These are phyloP conservation scores for Lichtheimia corymbifera DNA, from an alignment of 371 early-diverging fungal genomes.

Conservation along the genomic window DNA sequence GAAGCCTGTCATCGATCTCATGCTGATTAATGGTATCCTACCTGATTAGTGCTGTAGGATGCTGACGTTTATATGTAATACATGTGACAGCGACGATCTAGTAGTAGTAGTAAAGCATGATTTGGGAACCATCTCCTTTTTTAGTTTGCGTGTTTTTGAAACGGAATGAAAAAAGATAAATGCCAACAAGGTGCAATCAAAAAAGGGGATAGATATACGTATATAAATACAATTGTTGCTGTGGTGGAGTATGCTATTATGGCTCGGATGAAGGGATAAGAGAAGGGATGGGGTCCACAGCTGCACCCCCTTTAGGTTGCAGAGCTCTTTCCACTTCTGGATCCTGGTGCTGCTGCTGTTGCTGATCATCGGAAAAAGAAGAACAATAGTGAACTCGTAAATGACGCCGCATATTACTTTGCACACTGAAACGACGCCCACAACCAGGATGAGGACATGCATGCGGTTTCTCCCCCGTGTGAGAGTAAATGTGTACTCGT, in stretches of 20 bases:
- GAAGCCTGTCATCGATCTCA: too few species aligned
- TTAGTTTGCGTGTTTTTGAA: background rate
- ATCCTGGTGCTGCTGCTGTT: slow-evolving; percentile 5
- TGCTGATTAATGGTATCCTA: too few species aligned
- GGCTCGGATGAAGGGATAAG: background rate
- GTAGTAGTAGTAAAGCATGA: too few species aligned
- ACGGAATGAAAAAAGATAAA: background rate
- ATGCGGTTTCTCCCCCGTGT: slow-evolving; percentile 75
- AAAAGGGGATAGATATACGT: background rate
- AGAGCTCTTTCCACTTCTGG: background rate
- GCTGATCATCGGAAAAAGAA: slow-evolving; percentile 13
- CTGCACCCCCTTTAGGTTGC: slow-evolving; percentile 6
- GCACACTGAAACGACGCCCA: slow-evolving; percentile 66
- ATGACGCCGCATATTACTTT: slow-evolving; percentile 77
- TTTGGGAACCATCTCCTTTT: background rate
- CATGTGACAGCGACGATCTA: too few species aligned
- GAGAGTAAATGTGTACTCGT: slow-evolving; percentile 67
- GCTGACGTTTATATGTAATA: too few species aligned
- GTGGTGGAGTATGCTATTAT: background rate
- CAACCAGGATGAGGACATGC: slow-evolving; percentile 63
- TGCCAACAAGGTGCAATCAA: background rate
- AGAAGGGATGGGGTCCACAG: background rate
- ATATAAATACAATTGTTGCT: background rate
- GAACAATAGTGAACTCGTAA: slow-evolving; percentile 35
- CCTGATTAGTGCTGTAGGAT: too few species aligned